Base-by-base conservation (phyloP, 306 rosid species). In the Prunus fruticosa region DNA sequence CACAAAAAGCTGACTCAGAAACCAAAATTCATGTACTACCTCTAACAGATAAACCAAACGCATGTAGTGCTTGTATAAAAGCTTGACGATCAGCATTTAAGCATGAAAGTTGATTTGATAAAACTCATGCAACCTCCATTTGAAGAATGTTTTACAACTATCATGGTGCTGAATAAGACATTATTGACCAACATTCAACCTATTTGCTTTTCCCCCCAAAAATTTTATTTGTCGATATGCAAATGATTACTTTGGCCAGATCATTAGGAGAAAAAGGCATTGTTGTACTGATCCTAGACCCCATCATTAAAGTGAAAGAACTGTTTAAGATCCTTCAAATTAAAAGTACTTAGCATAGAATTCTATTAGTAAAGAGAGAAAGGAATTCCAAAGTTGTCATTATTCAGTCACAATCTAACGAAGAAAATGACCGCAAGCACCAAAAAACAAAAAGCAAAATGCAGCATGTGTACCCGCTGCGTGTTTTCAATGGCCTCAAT, bases 401-500 rank as follows among this genome's bases (percentile, higher is more conserved):
- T 57, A 77, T 85, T 68, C 45, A 64, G 65, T 70, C 74, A 57
- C 80, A 79, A 78, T 71, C 41, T 27, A 78, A 64, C 70, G 80
- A 34, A 69, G 69, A 65, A 68, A 81, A 70, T 57, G 47, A 34
- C 63, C 6, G n/a, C 46, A 23, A 22, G 11, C 54, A 23, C 15
- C 7, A 56, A 75, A 64, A 64, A 74, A 67, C 63, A 38, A 38
- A 6, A 6, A 7, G 18, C 22, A 28, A 54, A 58, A 51, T 47
- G 25, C 20, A 75, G 77, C 75, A 69, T 69, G 76, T 85, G 5
- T 82, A 95, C 99, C 97, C 97, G 72, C 91, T 87, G 74, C 91
- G 98, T 2, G 91, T 88, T 9, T 9, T 93, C 96, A 52, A 93
- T 83, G 25, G 98, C 96, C 86, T 91, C 98, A 20, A 91, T 71